Evolutionary conservation across 2,329 filamentous ascomycete genomes (phyloP).

Genomic region (Xylaria sp.): DNA sequence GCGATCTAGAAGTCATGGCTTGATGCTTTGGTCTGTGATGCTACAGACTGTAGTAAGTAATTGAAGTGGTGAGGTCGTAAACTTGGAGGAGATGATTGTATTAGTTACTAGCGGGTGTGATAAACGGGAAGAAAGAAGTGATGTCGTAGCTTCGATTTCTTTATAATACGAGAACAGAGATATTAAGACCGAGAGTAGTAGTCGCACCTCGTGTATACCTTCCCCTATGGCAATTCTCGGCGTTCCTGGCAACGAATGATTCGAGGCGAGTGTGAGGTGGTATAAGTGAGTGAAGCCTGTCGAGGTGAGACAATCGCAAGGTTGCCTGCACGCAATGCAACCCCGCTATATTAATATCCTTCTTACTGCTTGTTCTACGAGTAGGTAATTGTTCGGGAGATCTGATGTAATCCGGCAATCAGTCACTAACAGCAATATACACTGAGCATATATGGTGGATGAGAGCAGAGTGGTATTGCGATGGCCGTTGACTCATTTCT

Average conservation of each 20-base stretch:
- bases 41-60: not conserved
- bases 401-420: not conserved
- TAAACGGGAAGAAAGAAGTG: not conserved
- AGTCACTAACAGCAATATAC: not conserved
- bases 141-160: too few species aligned
- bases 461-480: too few species aligned
- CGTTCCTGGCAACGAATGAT: not conserved
- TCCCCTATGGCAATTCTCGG: not conserved
- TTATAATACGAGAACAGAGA: too few species aligned
- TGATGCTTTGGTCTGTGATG: not conserved
- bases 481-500: too few species aligned
- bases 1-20: slow-evolving; percentile 13
- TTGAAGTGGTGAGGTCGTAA: not conserved
- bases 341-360: not conserved
- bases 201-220: not conserved
- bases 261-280: not conserved
- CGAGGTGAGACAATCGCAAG: not conserved
- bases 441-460: too few species aligned
- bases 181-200: not conserved
- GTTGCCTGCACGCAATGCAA: not conserved
- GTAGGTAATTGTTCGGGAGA: not conserved
- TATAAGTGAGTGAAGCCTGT: not conserved
- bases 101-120: not conserved
- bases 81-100: not conserved
- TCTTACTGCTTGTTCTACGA: not conserved